phyloP scores from a whole-genome alignment of 169 alveolate genomes.

The Cryptosporidium bovis region DNA sequence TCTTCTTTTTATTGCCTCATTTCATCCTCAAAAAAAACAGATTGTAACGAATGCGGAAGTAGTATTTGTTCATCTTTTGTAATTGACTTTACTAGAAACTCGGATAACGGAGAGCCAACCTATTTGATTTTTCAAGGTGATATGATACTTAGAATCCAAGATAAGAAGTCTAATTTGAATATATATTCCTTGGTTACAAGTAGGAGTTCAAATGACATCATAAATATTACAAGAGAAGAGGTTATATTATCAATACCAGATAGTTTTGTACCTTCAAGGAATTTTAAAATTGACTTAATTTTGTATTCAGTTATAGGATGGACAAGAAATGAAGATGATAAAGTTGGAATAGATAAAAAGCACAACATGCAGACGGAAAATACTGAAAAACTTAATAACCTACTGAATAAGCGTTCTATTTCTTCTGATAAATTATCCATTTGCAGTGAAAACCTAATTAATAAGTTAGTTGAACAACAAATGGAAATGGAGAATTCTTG shows the following conservation, averaged over 20 bases:
- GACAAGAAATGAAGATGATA: conserved; percentile 1
- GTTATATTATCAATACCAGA: conserved; percentile 31
- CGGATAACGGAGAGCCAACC: conserved; percentile 72
- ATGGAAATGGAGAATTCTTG: background rate
- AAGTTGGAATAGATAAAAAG: background rate
- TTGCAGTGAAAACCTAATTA: background rate
- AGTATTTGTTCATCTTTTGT: conserved; percentile 53
- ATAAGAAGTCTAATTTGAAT: conserved; percentile 15
- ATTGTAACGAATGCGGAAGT: conserved; percentile 47
- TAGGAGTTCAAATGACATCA: conserved; percentile 27
- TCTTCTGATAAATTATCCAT: background rate
- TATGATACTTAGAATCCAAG: conserved; percentile 48
- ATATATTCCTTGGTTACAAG: conserved; percentile 40
- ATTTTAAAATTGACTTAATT: conserved; percentile 43
- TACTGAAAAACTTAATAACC: too few relatives aligned
- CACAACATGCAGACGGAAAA: too few relatives aligned
- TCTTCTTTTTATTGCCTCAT: conserved; percentile 50
- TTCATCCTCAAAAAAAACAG: conserved; percentile 15
- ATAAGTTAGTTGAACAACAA: background rate
- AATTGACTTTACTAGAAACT: conserved; percentile 64
- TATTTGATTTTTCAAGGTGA: conserved; percentile 74
- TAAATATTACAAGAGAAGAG: conserved; percentile 34
- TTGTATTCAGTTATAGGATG: conserved; percentile 54
- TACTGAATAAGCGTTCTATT: too few relatives aligned
- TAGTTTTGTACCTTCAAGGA: conserved; percentile 12